A percentile compares a stretch with the other conserved stretches of the same genome.
These are phyloP conservation scores for Bipolaris gigantea DNA, from an alignment of 2,329 filamentous ascomycete genomes.

Conservation along the genomic window DNA sequence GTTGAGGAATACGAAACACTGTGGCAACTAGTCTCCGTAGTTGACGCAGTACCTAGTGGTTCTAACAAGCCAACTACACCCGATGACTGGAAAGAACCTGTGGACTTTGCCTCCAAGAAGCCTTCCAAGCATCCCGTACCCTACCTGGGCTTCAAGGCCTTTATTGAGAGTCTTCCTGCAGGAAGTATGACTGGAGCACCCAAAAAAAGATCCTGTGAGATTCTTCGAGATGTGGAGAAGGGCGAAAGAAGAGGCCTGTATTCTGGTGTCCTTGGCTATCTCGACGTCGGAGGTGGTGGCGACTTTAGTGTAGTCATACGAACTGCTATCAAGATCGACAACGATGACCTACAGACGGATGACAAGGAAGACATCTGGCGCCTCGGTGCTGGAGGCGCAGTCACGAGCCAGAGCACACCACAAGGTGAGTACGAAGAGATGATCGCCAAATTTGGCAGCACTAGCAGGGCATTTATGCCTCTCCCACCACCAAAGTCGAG, in stretches of 20 bases:
- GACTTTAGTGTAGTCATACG: conserved; percentile 93
- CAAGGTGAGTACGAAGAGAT: conserved; percentile 89
- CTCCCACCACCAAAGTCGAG: conserved; percentile 14
- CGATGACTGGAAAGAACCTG: conserved; percentile 38
- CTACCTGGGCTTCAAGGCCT: conserved; percentile 69
- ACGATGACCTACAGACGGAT: conserved; percentile 5
- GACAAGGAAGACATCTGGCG: conserved; percentile 66
- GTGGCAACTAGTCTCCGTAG: conserved; percentile 87
- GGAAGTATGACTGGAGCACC: conserved; percentile 97
- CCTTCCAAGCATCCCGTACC: conserved; percentile 13
- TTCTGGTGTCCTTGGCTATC: conserved; percentile 85
- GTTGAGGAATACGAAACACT: conserved; percentile 92
- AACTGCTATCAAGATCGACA: conserved; percentile 64
- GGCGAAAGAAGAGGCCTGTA: conserved; percentile 72
- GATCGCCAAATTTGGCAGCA: conserved; percentile 52
- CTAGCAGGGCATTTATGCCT: conserved; percentile 34
- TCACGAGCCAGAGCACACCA: conserved; percentile 80
- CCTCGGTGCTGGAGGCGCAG: conserved; percentile 85
- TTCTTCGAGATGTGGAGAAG: conserved; percentile 71
- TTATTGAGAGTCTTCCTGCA: conserved; percentile 77
- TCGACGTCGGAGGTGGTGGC: conserved; percentile 80
- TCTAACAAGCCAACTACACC: conserved; percentile 30
- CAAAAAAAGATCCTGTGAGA: conserved; percentile 88
- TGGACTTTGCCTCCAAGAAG: conserved; percentile 22
- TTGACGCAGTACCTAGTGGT: conserved; percentile 62